Percentiles rank a stretch among this genome's conserved stretches.
These are phyloP conservation scores for Trebouxia sp. DNA, from an alignment of 139 green algal genomes.

Conservation along the genomic window DNA sequence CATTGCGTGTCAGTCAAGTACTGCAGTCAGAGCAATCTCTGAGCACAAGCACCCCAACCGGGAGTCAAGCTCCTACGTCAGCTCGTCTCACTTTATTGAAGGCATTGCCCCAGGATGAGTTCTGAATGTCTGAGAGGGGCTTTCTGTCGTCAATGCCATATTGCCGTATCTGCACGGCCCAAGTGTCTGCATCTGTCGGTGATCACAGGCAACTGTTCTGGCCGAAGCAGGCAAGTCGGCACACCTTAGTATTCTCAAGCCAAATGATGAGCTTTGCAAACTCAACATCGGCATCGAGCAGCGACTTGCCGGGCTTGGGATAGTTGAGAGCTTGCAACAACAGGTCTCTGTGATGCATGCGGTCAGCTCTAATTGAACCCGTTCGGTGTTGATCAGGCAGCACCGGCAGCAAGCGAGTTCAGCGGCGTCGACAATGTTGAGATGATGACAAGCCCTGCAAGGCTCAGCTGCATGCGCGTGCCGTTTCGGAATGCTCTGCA, in stretches of 20 bases:
- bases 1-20: slow-evolving; percentile 62
- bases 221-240: not conserved
- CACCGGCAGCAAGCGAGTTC: too few relatives aligned
- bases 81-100: not conserved
- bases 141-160: slow-evolving; percentile 12
- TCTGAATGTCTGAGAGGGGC: not conserved
- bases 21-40: not conserved
- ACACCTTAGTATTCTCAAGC: slow-evolving; percentile 28
- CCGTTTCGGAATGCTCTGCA: too few relatives aligned
- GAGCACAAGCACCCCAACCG: not conserved
- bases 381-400: too few relatives aligned
- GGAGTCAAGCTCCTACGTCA: not conserved
- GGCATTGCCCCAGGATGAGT: not conserved
- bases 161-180: not conserved
- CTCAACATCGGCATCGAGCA: not conserved
- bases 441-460: too few relatives aligned
- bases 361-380: too few relatives aligned
- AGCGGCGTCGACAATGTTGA: too few relatives aligned
- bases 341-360: slow-evolving; percentile 2
- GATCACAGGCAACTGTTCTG: not conserved
- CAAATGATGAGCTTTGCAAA: slow-evolving; percentile 17
- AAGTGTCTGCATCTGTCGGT: not conserved
- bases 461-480: too few relatives aligned
- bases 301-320: not conserved
- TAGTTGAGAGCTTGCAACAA: slow-evolving; percentile 16